Base-by-base conservation (phyloP, 192 early-diverging fungal genomes). In the Linnemannia elongata region DNA sequence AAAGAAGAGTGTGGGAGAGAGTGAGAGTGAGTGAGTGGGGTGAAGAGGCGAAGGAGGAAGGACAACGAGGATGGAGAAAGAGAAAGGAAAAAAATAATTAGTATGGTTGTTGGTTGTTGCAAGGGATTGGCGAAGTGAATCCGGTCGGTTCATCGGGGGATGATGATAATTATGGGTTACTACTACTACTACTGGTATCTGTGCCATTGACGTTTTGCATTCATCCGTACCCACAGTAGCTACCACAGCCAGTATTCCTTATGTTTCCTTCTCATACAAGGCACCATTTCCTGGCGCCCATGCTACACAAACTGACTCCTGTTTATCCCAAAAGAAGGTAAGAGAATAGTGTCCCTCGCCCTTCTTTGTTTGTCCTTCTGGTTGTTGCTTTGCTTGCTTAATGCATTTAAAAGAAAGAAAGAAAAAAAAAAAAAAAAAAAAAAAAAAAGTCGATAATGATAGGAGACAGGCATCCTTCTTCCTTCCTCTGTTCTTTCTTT, bases 351-450 rank as follows among this genome's bases (percentile, higher is more conserved):
- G 60, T 66, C 69, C 69, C 69, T 35, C 35, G 12, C 36, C 20
- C 33, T 70, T 2, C 42, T 3, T 2, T 71, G 4, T 35, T 41
- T 41, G 33, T n/a, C 33, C 35, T 71, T 38, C 18, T 33, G 20
- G 27, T 38, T 69, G 20, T 69, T 15, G 60, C 30, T 66, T 66
- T 66, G 60, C 27, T 66, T 66, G 60, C 60, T 66, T 66, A 66
- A 66, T 66, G 60, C 60, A 66, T 66, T 63, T 13, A 33, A 6
- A 18, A 52, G 17, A 52, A 52, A 52, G 15, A 7, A 49, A 15
- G 42, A 44, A 44, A 9, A 6, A 57, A 6, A 57, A n/a, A n/a
- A n/a, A n/a, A n/a, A n/a, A n/a, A n/a, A n/a, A n/a, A n/a, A n/a
- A n/a, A n/a, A n/a, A n/a, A n/a, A n/a, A n/a, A n/a, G n/a, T n/a